Percentiles rank a stretch among this genome's conserved stretches.
These are phyloP conservation scores for Xylaria venustula DNA, from an alignment of 495 filamentous ascomycete genomes.

Conservation along the genomic window DNA sequence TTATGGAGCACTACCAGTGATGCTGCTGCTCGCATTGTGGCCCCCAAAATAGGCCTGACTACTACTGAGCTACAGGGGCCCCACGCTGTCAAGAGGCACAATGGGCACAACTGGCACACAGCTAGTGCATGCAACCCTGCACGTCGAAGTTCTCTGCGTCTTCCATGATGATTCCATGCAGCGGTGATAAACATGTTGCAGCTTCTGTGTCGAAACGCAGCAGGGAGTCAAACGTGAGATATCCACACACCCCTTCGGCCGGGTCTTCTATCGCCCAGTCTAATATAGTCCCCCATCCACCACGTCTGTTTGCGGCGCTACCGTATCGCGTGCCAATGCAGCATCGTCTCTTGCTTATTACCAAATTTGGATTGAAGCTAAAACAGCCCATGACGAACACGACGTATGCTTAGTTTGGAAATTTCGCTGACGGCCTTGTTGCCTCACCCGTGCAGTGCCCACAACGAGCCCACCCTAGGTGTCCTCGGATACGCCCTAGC, in stretches of 20 bases:
- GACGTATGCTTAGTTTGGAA: slow-evolving; percentile 10
- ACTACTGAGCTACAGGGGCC: slow-evolving; percentile 5
- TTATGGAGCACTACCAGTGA: background rate
- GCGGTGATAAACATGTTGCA: background rate
- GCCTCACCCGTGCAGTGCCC: background rate
- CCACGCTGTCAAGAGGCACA: slow-evolving; percentile 10
- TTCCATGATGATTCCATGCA: slow-evolving; percentile 13
- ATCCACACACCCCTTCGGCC: background rate
- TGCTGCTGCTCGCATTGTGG: background rate
- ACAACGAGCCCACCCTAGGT: no score
- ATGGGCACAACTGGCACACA: background rate
- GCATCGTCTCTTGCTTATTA: slow-evolving; percentile 10
- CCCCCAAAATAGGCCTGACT: slow-evolving; percentile 22
- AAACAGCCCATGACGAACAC: slow-evolving; percentile 3
- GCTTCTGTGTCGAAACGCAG: background rate
- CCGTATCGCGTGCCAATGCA: slow-evolving; percentile 8
- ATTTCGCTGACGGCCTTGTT: slow-evolving; percentile 5
- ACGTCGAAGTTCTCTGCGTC: background rate
- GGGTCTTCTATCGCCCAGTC: background rate
- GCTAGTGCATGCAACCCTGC: background rate
- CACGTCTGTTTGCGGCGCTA: slow-evolving; percentile 9
- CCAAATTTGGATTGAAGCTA: slow-evolving; percentile 10
- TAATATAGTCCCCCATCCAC: background rate
- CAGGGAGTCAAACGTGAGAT: background rate
- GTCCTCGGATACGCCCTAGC: background rate